These are phyloP conservation scores for Dendrobium officinale DNA, from an alignment of 106 monocot genomes.

Conservation along the genomic window DNA sequence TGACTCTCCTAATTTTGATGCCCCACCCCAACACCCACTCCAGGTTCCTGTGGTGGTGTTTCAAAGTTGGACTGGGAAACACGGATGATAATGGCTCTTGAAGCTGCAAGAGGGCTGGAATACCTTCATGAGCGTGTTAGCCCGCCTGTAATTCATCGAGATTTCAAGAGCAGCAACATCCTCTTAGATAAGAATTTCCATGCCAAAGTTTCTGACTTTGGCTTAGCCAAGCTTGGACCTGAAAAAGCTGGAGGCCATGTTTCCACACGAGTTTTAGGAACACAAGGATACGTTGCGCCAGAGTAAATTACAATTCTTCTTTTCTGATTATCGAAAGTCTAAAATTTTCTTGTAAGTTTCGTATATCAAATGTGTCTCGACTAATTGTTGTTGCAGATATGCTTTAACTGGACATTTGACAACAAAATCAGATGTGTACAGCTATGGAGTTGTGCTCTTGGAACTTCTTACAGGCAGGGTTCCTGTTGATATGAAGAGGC, in stretches of 20 bases:
- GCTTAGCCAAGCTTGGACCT: constrained; percentile 91
- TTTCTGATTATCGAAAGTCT: neutral
- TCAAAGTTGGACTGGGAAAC: constrained; percentile 89
- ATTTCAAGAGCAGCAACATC: constrained; percentile 99
- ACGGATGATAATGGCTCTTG: constrained; percentile 92
- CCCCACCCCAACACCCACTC: neutral
- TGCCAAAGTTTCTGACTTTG: constrained; percentile 97
- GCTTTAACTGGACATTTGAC: constrained; percentile 96
- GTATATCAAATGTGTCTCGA: neutral
- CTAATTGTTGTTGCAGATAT: constrained; percentile 45
- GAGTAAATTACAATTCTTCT: constrained; percentile 38
- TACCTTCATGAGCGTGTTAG: constrained; percentile 89
- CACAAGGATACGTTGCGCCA: constrained; percentile 98
- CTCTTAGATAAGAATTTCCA: constrained; percentile 78
- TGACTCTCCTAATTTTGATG: neutral
- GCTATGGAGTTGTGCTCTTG: constrained; percentile 92
- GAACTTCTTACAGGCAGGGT: constrained; percentile 95
- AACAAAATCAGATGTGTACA: constrained; percentile 99
- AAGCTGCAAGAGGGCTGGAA: constrained; percentile 96
- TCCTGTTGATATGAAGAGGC: constrained; percentile 95
- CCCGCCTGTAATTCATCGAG: constrained; percentile 94
- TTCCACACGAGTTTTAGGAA: constrained; percentile 90
- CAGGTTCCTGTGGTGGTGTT: constrained; percentile 61
- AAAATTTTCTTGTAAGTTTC: neutral
- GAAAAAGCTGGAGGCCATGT: constrained; percentile 97